phyloP scores from a whole-genome alignment of 352 stramenopile genomes.

The Globisporangium rhizosaccharum region DNA sequence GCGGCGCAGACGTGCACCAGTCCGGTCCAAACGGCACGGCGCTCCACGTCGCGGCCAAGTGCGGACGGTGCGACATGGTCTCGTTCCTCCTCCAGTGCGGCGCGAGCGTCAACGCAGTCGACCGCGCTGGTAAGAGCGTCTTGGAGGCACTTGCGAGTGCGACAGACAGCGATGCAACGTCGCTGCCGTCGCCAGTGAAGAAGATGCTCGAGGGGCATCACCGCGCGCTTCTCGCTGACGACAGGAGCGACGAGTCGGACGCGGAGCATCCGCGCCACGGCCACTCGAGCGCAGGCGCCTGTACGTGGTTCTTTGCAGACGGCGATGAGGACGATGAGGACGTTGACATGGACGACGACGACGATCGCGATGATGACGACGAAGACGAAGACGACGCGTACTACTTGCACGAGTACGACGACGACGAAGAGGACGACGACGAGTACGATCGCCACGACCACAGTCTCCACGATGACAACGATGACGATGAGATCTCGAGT shows the following conservation, averaged over 20 bases:
- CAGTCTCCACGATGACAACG: conserved; percentile 9
- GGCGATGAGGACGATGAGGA: conserved; percentile 40
- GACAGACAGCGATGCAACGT: neutral
- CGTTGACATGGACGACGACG: conserved; percentile 41
- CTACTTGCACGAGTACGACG: conserved; percentile 57
- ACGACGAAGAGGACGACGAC: conserved; percentile 28
- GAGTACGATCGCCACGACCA: conserved; percentile 26
- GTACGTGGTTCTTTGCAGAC: conserved; percentile 38
- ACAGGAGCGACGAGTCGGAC: conserved; percentile 54
- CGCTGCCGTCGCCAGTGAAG: conserved; percentile 33
- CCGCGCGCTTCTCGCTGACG: conserved; percentile 16
- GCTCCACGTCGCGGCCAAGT: conserved; percentile 55
- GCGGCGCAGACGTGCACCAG: conserved; percentile 64
- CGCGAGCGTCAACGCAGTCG: conserved; percentile 42
- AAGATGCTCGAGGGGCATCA: conserved; percentile 56
- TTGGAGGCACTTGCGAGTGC: conserved; percentile 29
- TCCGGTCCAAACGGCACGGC: conserved; percentile 44
- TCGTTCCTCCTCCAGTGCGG: conserved; percentile 76
- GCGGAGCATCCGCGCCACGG: conserved; percentile 16
- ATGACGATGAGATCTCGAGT: conserved; percentile 30
- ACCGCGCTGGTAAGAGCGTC: conserved; percentile 49
- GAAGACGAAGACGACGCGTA: conserved; percentile 37
- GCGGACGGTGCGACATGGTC: conserved; percentile 66
- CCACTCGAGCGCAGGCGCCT: conserved; percentile 14
- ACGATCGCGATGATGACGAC: conserved; percentile 42